Evolutionary conservation across 108 stramenopile species (phyloP).

Genomic region (Cyclotella choctawhatcheeana): DNA sequence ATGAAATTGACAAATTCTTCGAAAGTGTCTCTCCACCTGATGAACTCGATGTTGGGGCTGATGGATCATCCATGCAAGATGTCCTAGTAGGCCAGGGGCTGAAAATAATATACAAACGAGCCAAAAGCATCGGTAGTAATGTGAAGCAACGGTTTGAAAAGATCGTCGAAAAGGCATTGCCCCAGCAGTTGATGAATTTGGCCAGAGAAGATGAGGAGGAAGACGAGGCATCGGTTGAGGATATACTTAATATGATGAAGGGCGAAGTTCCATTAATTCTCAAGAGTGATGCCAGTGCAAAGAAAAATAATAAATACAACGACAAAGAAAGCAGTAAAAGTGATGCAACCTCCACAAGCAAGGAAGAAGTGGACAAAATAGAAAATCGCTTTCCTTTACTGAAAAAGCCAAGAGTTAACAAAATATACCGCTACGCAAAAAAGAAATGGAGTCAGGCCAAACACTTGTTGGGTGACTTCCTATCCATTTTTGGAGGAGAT

Average conservation of each 20-base stretch:
- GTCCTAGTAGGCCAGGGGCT: slow-evolving; percentile 70
- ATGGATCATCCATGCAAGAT: slow-evolving; percentile 83
- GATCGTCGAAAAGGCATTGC: slow-evolving; percentile 32
- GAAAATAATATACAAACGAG: slow-evolving; percentile 64
- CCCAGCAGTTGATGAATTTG: slow-evolving; percentile 15
- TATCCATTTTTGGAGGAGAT: slow-evolving; percentile 37
- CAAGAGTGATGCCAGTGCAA: no score
- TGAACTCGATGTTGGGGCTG: slow-evolving; percentile 84
- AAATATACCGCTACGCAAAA: slow-evolving; percentile 33
- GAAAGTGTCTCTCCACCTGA: slow-evolving; percentile 82
- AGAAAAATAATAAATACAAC: not conserved
- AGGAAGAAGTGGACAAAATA: not conserved
- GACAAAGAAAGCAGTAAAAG: not conserved
- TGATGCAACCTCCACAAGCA: not conserved
- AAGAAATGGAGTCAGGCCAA: slow-evolving; percentile 26
- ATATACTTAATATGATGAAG: slow-evolving; percentile 9
- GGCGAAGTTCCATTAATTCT: not conserved
- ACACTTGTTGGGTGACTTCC: slow-evolving; percentile 31
- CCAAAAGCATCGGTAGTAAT: slow-evolving; percentile 23
- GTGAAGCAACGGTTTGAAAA: slow-evolving; percentile 29
- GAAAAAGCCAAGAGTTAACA: slow-evolving; percentile 25
- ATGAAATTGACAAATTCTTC: slow-evolving; percentile 85
- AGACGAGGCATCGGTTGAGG: slow-evolving; percentile 9
- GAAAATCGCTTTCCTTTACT: slow-evolving; percentile 27
- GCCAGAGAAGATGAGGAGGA: slow-evolving; percentile 16